These are phyloP conservation scores for Lasiodiplodia citricola DNA, from an alignment of 2,329 filamentous ascomycete species.

Conservation along the genomic window DNA sequence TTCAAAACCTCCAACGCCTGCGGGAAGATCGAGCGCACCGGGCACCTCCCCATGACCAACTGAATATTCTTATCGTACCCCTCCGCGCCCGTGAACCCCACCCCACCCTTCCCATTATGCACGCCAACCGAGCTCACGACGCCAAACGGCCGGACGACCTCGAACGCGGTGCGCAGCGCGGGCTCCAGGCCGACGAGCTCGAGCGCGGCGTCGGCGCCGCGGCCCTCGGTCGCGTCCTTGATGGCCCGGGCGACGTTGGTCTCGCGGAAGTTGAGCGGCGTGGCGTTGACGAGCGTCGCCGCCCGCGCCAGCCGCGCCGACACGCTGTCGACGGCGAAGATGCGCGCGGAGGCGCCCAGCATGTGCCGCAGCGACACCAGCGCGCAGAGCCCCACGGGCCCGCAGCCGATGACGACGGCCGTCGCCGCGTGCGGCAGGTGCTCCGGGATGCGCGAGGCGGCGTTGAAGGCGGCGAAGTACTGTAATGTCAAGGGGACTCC, in stretches of 20 bases:
- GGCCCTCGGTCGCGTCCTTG: slow-evolving; percentile 74
- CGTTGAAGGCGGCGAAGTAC: slow-evolving; percentile 82
- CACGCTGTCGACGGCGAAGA: slow-evolving; percentile 81
- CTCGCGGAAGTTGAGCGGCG: slow-evolving; percentile 80
- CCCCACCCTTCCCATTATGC: slow-evolving; percentile 47
- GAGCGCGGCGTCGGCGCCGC: slow-evolving; percentile 84
- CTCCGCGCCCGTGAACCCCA: slow-evolving; percentile 17
- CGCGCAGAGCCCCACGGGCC: slow-evolving; percentile 79
- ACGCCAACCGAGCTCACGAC: slow-evolving; percentile 58
- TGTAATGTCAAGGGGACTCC: neutral
- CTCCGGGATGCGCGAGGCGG: slow-evolving; percentile 66
- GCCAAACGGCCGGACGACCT: slow-evolving; percentile 56
- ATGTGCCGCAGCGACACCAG: slow-evolving; percentile 71
- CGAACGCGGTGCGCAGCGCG: slow-evolving; percentile 54
- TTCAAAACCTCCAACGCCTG: slow-evolving; percentile 52
- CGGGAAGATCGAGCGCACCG: slow-evolving; percentile 55
- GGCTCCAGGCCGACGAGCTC: slow-evolving; percentile 56
- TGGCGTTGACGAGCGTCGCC: slow-evolving; percentile 70
- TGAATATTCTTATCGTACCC: slow-evolving; percentile 56
- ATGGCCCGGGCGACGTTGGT: slow-evolving; percentile 71
- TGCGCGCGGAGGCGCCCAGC: slow-evolving; percentile 71
- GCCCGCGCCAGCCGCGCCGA: slow-evolving; percentile 76
- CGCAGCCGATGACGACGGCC: slow-evolving; percentile 82
- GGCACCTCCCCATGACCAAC: slow-evolving; percentile 57
- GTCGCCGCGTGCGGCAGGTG: slow-evolving; percentile 69